phyloP scores from a whole-genome alignment of 1,284 basidiomycete genomes.

The Macrocybe sp. region DNA sequence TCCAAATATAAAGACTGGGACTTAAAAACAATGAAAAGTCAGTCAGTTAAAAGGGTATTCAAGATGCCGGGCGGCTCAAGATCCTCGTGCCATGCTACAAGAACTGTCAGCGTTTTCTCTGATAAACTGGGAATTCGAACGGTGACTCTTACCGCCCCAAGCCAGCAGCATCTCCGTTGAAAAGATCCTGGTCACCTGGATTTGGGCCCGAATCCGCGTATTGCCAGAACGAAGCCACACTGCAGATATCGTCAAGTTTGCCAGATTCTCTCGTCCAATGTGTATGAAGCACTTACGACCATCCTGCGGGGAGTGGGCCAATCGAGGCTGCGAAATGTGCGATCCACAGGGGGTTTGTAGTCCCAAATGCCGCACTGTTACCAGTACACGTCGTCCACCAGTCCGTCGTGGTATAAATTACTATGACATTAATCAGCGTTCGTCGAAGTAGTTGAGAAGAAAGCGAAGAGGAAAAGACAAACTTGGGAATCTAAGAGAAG shows the following conservation, averaged over 20 bases:
- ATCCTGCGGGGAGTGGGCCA: conserved; percentile 11
- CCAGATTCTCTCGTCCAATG: no score
- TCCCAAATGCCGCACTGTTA: conserved; percentile 7
- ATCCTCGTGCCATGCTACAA: no score
- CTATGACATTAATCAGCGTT: not conserved
- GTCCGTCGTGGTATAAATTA: conserved; percentile 12
- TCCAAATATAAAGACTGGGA: no score
- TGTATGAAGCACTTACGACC: conserved; percentile 1
- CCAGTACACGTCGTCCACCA: conserved; percentile 15
- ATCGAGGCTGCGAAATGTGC: conserved; percentile 8
- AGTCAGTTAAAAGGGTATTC: no score
- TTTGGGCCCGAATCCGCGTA: conserved; percentile 20
- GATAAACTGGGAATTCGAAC: no score
- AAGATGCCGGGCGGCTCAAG: no score
- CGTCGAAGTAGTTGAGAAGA: not conserved
- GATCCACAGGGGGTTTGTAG: conserved; percentile 11
- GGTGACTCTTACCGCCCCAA: conserved; percentile 11
- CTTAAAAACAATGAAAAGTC: no score
- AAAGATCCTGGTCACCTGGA: conserved; percentile 20
- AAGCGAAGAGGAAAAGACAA: not conserved
- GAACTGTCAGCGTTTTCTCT: no score
- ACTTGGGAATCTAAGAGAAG: conserved; percentile 6
- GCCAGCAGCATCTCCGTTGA: conserved; percentile 17
- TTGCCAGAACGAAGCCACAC: conserved; percentile 41
- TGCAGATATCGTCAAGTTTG: no score